Conservation (phyloP, 257 asterid species). For the Penstemon eatonii region DNA sequence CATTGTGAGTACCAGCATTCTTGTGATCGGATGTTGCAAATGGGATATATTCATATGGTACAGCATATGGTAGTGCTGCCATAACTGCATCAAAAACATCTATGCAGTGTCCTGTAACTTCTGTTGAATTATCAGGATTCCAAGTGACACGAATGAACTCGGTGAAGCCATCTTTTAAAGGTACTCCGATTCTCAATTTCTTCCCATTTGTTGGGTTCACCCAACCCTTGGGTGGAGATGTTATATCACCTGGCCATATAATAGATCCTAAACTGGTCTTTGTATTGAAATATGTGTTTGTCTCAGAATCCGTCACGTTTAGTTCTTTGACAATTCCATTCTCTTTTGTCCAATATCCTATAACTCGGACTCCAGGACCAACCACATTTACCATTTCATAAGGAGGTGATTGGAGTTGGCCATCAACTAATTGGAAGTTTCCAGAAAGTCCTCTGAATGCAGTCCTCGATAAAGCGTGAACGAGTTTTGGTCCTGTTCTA, state of each 20-base stretch:
- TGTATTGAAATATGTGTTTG: conserved; percentile 29
- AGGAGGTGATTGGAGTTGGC: conserved; percentile 44
- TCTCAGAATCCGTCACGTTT: background rate
- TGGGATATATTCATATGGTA: conserved; percentile 37
- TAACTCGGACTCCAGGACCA: conserved; percentile 39
- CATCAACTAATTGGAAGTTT: conserved; percentile 35
- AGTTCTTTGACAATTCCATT: conserved; percentile 38
- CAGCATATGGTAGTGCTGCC: conserved; percentile 32
- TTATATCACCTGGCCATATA: conserved; percentile 66
- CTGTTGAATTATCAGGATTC: conserved; percentile 30
- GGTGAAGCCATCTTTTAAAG: conserved; percentile 44
- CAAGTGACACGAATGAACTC: conserved; percentile 42
- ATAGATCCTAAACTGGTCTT: conserved; percentile 34
- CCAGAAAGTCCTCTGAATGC: conserved; percentile 54
- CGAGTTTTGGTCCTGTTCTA: conserved; percentile 35
- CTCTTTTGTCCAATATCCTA: conserved; percentile 60
- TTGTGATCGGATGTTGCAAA: conserved; percentile 26
- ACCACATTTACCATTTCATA: conserved; percentile 50
- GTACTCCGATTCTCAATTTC: conserved; percentile 49
- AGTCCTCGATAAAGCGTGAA: conserved; percentile 34
- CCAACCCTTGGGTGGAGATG: conserved; percentile 49
- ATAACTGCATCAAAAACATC: conserved; percentile 40
- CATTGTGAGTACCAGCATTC: conserved; percentile 27
- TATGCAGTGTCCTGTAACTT: conserved; percentile 33
- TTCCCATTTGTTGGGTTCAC: conserved; percentile 41